phyloP scores from a whole-genome alignment of 2,329 filamentous ascomycete species.

The Nigrospora sphaerica region DNA sequence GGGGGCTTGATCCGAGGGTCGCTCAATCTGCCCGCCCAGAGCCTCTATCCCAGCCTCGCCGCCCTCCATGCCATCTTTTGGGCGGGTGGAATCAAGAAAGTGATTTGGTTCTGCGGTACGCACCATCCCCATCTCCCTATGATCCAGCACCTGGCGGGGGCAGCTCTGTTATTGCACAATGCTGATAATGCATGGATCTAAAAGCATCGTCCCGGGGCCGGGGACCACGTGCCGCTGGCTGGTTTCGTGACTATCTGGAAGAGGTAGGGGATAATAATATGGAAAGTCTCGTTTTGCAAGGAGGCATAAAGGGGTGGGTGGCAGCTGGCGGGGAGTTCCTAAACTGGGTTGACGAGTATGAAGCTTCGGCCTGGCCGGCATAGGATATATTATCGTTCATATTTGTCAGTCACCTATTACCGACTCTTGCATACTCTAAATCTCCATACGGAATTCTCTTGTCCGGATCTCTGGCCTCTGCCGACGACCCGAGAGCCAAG shows the following conservation, averaged over 20 bases:
- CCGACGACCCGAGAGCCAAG: no score
- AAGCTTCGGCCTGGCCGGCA: conserved; percentile 6
- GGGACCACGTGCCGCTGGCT: conserved; percentile 45
- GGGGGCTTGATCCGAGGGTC: conserved; percentile 49
- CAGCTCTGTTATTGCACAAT: not conserved
- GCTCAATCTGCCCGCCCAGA: conserved; percentile 44
- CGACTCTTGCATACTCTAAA: no score
- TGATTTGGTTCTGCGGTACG: conserved; percentile 44
- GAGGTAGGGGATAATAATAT: conserved; percentile 31
- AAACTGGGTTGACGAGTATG: conserved; percentile 39
- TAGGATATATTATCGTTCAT: no score
- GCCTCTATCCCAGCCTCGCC: conserved; percentile 33
- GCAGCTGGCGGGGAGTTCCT: conserved; percentile 38
- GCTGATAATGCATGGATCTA: not conserved
- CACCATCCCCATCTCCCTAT: not conserved
- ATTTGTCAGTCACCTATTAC: no score
- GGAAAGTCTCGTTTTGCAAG: conserved; percentile 40
- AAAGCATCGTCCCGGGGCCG: conserved; percentile 47
- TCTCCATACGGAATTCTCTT: no score
- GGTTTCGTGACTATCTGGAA: conserved; percentile 46
- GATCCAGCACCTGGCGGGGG: not conserved
- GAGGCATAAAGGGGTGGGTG: conserved; percentile 49
- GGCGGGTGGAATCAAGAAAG: conserved; percentile 27
- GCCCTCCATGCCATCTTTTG: conserved; percentile 34
- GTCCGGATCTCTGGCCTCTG: no score